Base-by-base conservation (phyloP, 306 rosid genomes). In the Cicer cuneatum region DNA sequence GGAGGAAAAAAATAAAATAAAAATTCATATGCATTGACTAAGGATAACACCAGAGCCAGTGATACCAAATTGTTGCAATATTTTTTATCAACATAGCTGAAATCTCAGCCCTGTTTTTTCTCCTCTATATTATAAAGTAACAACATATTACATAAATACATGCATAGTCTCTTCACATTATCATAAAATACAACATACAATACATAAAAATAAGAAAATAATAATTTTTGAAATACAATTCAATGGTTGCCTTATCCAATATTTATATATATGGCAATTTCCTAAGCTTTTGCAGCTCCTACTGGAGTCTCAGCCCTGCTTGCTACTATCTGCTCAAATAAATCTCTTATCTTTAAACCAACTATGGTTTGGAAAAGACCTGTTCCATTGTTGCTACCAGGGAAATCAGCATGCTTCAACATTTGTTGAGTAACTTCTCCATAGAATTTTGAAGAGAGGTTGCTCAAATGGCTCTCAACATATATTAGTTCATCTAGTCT, bases 371-470 rank as follows among this genome's bases (percentile, higher is more conserved):
- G 98, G 90, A 95, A 95, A 63, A 95, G 92, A 73, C 99, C 99
- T 0, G 99, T 95, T 0, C 99, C 99, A 21, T 95, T 95, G 97
- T 66, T 95, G 88, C 99, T 95, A 2, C 99, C 99, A 0, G 99
- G 99, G 85, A 95, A 95, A 37, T 95, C 99, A 2, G 96, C 71
- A 69, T 89, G 99, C 96, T 95, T 92, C 96, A 95, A 82, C 99
- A 95, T 87, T 62, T 95, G 99, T 76, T 95, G 99, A 38, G 98
- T 95, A 10, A 95, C 98, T 65, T 95, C 99, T 63, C 99, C 99
- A 40, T 95, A 95, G 93, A 94, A 95, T 81, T 92, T 95, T 57
- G 84, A 78, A 1, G 99, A 95, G 54, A 95, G 76, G 84, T 87
- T 92, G 91, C 99, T 95, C 6, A 95, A 84, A 78, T 95, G 99